Conservation (phyloP, 2,329 filamentous ascomycete species). For the Arthrobotrys musiformis region DNA sequence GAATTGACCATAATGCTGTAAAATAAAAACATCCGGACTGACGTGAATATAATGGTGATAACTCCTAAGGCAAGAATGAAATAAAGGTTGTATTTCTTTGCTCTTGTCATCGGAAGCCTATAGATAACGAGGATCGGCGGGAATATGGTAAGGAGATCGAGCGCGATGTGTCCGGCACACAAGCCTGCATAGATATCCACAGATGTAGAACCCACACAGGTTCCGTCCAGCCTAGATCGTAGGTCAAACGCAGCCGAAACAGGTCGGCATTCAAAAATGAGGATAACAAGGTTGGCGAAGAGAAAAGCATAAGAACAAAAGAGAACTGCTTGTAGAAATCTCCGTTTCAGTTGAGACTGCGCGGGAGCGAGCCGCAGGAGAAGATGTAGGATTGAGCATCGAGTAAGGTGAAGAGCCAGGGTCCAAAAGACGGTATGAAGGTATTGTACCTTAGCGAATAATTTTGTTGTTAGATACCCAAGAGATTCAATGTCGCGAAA, state of each 20-base stretch:
- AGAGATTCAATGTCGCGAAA: not conserved
- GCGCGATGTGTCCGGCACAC: conserved; percentile 49
- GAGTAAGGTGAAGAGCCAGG: conserved; percentile 46
- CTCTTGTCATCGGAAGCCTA: conserved; percentile 28
- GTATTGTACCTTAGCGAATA: conserved; percentile 39
- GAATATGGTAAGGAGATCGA: conserved; percentile 50
- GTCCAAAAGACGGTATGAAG: conserved; percentile 54
- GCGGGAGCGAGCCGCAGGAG: conserved; percentile 42
- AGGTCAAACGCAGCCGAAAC: conserved; percentile 48
- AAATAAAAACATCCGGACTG: conserved; percentile 49
- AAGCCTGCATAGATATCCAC: conserved; percentile 48
- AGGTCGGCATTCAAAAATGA: conserved; percentile 51
- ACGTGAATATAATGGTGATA: conserved; percentile 47
- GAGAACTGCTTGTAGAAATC: conserved; percentile 43
- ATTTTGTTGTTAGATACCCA: not conserved
- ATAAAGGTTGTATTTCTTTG: conserved; percentile 52
- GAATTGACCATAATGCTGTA: conserved; percentile 47
- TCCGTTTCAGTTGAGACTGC: conserved; percentile 33
- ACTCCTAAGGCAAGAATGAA: conserved; percentile 39
- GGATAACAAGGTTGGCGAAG: conserved; percentile 33
- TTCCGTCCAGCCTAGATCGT: conserved; percentile 45
- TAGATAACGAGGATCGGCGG: conserved; percentile 50
- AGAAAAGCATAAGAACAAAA: conserved; percentile 44
- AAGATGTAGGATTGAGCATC: conserved; percentile 50
- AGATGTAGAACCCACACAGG: conserved; percentile 43